Evolutionary conservation across 805 yeast species (phyloP).

Genomic region (Myxozyma neglecta): DNA sequence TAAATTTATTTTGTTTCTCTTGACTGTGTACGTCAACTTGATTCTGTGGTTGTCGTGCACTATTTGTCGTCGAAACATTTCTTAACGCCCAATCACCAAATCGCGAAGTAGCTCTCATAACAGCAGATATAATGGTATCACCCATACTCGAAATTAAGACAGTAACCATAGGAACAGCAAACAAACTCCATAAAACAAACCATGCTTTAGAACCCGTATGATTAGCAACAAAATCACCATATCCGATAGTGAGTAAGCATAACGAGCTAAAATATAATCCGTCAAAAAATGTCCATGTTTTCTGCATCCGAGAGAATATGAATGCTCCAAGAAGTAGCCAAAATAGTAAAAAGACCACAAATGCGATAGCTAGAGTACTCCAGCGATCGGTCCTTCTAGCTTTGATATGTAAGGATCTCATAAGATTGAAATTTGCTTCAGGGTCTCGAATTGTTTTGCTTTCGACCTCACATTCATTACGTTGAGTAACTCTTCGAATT

Average conservation of each 20-base stretch:
- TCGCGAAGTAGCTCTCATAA: constrained; percentile 8
- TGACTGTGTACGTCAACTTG: no score
- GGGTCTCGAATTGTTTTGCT: constrained; percentile 22
- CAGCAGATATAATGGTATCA: constrained; percentile 46
- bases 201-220: constrained; percentile 67
- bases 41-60: no score
- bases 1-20: not conserved
- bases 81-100: constrained; percentile 9
- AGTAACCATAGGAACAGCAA: constrained; percentile 87
- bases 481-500: constrained; percentile 35
- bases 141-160: constrained; percentile 71
- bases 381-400: constrained; percentile 37
- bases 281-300: constrained; percentile 68
- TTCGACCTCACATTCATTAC: not conserved
- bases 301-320: constrained; percentile 58
- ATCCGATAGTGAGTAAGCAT: constrained; percentile 79
- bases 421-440: constrained; percentile 47
- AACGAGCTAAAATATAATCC: constrained; percentile 74
- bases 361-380: not conserved
- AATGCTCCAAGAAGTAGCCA: constrained; percentile 71
- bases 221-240: constrained; percentile 71
- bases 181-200: constrained; percentile 76
- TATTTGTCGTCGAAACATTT: not conserved
- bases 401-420: constrained; percentile 51
- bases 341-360: constrained; percentile 41